Evolutionary conservation across 1,284 basidiomycete genomes (phyloP).

Genomic region (Vanrija humicola): DNA sequence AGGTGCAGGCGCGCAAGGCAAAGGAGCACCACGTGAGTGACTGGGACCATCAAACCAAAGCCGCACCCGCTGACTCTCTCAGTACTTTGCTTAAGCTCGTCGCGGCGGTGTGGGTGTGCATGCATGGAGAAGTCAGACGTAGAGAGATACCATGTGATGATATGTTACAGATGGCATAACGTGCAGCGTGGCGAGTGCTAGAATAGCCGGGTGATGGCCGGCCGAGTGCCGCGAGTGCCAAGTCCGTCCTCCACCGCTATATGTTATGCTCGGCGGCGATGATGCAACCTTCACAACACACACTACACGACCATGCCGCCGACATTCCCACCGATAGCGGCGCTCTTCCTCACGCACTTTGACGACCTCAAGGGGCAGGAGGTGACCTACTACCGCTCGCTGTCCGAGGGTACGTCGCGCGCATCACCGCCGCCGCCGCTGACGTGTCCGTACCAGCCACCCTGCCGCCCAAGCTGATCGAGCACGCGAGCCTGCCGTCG

Average conservation of each 20-base stretch:
- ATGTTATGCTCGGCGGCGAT: not conserved
- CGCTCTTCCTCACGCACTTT: constrained; percentile 43
- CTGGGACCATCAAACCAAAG: too few species aligned
- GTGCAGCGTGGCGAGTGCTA: too few species aligned
- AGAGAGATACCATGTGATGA: constrained; percentile 14
- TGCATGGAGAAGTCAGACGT: constrained; percentile 5
- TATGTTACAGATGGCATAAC: not conserved
- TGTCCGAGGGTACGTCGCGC: constrained; percentile 22
- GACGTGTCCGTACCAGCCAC: constrained; percentile 2
- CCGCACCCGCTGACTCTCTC: constrained; percentile 8
- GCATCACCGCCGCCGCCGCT: not conserved
- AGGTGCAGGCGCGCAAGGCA: constrained; percentile 96
- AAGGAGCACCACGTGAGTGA: constrained; percentile 60
- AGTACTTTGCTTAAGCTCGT: constrained; percentile 26
- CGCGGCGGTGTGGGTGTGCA: not conserved
- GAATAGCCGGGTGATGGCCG: too few species aligned
- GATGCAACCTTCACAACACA: not conserved
- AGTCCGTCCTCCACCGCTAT: not conserved
- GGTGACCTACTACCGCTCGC: constrained; percentile 31
- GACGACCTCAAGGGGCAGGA: constrained; percentile 45
- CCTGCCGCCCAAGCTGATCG: constrained; percentile 29
- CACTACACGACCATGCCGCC: constrained; percentile 3
- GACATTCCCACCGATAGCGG: constrained; percentile 33
- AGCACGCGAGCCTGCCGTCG: constrained; percentile 38
- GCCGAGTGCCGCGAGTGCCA: not conserved